phyloP scores from a whole-genome alignment of 305 asterid species.

The Plantago coronopus region DNA sequence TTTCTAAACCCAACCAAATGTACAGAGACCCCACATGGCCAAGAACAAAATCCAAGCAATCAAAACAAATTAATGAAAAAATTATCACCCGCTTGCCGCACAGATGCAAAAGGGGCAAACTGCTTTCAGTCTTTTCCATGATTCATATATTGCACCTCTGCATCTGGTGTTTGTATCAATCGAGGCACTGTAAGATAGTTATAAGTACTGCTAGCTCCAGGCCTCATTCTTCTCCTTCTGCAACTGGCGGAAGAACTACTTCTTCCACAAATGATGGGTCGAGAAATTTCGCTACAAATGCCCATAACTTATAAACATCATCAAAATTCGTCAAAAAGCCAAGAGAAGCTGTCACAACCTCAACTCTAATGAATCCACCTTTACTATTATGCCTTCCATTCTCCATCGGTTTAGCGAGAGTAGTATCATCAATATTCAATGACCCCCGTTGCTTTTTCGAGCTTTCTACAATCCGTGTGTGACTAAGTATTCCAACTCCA shows the following conservation, averaged over 20 bases:
- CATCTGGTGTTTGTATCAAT: conserved; percentile 23
- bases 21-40: conserved; percentile 25
- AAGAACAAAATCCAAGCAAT: conserved; percentile 40
- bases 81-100: conserved; percentile 39
- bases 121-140: conserved; percentile 26
- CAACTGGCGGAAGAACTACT: conserved; percentile 61
- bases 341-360: conserved; percentile 95
- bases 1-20: conserved; percentile 26
- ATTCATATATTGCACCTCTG: conserved; percentile 22
- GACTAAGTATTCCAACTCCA: conserved; percentile 89
- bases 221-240: conserved; percentile 50
- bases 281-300: conserved; percentile 82
- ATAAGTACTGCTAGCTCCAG: conserved; percentile 2
- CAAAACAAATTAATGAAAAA: conserved; percentile 61
- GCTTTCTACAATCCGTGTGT: conserved; percentile 60
- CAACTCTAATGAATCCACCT: conserved; percentile 79
- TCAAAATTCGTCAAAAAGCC: conserved; percentile 75
- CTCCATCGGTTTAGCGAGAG: conserved; percentile 86
- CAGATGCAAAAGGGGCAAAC: conserved; percentile 39
- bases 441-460: conserved; percentile 54
- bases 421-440: conserved; percentile 59
- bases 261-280: conserved; percentile 70
- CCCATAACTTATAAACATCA: conserved; percentile 91
- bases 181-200: conserved; percentile 17
- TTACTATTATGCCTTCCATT: conserved; percentile 63